Evolutionary conservation across 768 basidiomycete genomes (phyloP).

Genomic region (Naganishia onofrii): DNA sequence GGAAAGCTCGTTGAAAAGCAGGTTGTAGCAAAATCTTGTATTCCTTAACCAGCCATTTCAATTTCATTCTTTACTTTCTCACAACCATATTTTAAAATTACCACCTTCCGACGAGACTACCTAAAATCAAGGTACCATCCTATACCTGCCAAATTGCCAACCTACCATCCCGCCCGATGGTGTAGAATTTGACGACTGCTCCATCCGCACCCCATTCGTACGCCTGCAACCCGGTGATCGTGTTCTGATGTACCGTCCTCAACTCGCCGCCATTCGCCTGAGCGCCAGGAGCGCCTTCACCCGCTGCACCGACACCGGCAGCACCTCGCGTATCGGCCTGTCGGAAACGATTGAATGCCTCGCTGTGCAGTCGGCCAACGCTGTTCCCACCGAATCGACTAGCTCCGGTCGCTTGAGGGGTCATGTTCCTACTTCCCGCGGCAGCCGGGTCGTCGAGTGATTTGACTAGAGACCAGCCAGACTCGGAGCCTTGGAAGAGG

Average conservation of each 20-base stretch:
- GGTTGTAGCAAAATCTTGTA: too few relatives aligned
- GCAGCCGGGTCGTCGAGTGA: constrained; percentile 79
- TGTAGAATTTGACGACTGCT: constrained; percentile 72
- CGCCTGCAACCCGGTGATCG: constrained; percentile 83
- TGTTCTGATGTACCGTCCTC: constrained; percentile 93
- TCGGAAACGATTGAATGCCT: constrained; percentile 90
- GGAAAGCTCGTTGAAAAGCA: too few relatives aligned
- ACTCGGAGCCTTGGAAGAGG: constrained; percentile 70
- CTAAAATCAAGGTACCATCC: too few relatives aligned
- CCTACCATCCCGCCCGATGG: constrained; percentile 88
- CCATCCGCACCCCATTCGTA: constrained; percentile 64
- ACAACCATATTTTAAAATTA: too few relatives aligned
- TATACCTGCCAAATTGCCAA: constrained; percentile 72
- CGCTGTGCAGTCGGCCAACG: constrained; percentile 78
- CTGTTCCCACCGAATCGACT: constrained; percentile 44
- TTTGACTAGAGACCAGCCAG: constrained; percentile 74
- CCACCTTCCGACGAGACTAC: too few relatives aligned
- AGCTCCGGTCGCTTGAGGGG: constrained; percentile 54
- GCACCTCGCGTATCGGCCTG: constrained; percentile 79
- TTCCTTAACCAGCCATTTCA: too few relatives aligned
- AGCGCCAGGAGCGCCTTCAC: constrained; percentile 46
- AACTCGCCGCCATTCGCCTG: constrained; percentile 66
- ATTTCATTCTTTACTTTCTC: too few relatives aligned
- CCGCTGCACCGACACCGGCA: constrained; percentile 36
- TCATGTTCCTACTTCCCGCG: constrained; percentile 55